Evolutionary conservation across 495 filamentous ascomycete genomes (phyloP).

Genomic region (Clavariopsis aquatica): DNA sequence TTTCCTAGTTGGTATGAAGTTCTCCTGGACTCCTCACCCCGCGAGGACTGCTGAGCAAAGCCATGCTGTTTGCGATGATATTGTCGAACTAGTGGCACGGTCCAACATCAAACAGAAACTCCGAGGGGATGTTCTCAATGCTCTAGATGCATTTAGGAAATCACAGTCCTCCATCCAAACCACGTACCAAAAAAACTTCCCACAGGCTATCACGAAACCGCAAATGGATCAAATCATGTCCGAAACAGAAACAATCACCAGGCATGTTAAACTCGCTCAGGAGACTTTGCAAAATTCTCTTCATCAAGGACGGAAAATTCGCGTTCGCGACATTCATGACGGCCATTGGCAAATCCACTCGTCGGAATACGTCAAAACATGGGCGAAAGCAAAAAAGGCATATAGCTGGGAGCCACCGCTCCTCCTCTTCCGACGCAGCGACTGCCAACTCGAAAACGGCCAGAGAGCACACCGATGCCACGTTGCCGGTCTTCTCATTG

Average conservation of each 20-base stretch:
- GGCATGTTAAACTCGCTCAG: background rate
- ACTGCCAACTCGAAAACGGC: background rate
- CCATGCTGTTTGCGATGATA: background rate
- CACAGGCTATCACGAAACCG: background rate
- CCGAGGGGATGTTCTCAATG: background rate
- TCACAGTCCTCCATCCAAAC: background rate
- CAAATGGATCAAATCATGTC: background rate
- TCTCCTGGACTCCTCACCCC: background rate
- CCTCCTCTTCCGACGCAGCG: background rate
- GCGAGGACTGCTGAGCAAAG: background rate
- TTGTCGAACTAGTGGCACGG: background rate
- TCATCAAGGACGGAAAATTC: background rate
- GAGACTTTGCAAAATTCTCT: background rate
- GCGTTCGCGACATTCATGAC: background rate
- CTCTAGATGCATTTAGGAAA: background rate
- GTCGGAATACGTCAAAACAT: background rate
- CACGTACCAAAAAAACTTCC: background rate
- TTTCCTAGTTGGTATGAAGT: background rate
- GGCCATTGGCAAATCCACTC: conserved; percentile 8
- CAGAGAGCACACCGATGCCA: background rate
- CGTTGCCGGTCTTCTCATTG: background rate
- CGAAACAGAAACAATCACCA: background rate
- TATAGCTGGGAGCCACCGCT: background rate
- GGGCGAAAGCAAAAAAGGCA: background rate
- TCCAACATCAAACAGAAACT: background rate